Evolutionary conservation across 2,329 filamentous ascomycete species (phyloP).

Genomic region (Colletotrichum sp.): DNA sequence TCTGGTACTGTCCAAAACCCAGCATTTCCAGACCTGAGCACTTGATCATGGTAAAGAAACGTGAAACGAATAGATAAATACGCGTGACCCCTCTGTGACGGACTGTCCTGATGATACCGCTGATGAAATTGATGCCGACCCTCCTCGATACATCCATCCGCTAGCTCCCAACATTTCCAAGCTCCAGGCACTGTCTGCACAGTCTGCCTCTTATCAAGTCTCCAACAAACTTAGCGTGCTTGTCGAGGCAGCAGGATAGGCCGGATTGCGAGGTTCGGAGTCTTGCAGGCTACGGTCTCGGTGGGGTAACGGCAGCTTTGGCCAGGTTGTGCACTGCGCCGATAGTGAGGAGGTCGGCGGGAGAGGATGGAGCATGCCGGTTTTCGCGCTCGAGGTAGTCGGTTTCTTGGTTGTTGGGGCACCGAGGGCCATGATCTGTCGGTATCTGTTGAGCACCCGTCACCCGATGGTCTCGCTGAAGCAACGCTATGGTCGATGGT

Average conservation of each 20-base stretch:
- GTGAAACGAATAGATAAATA: neutral
- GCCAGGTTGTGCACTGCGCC: rapidly evolving
- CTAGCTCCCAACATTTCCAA: neutral
- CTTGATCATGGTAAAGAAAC: neutral
- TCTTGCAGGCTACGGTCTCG: neutral
- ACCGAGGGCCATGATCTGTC: neutral
- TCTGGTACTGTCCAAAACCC: neutral
- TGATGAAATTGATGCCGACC: neutral
- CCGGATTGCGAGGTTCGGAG: neutral
- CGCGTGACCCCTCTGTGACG: neutral
- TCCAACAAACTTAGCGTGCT: neutral
- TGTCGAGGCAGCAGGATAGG: neutral
- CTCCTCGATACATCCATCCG: neutral
- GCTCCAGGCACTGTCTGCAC: neutral
- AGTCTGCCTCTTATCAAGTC: neutral
- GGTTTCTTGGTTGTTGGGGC: neutral
- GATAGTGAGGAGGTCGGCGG: neutral
- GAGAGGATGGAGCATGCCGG: neutral
- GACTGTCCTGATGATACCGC: neutral
- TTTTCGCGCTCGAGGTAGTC: neutral
- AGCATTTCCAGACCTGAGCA: neutral
- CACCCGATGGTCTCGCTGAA: neutral
- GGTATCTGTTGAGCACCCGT: neutral
- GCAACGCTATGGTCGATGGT: neutral
- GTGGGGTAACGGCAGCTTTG: neutral